These are phyloP conservation scores for Fusarium tupiense DNA, from an alignment of 2,329 filamentous ascomycete genomes.

Conservation along the genomic window DNA sequence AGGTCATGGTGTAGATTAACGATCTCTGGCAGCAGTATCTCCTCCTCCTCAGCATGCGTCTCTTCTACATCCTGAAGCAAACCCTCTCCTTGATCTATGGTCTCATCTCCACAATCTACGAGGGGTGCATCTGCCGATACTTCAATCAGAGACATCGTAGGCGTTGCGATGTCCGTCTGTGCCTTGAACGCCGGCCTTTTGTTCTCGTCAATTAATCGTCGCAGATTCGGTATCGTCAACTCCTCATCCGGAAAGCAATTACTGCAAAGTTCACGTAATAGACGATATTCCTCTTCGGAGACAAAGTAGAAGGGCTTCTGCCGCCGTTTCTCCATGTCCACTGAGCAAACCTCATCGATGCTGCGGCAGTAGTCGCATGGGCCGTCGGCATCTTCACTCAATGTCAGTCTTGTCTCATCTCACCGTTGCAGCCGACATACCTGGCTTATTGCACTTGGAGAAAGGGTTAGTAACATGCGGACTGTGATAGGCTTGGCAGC, in stretches of 20 bases:
- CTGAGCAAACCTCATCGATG: not conserved
- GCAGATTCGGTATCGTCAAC: not conserved
- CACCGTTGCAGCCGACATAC: fast-evolving
- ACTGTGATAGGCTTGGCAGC: not conserved
- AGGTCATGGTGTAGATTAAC: not conserved
- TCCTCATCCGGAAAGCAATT: not conserved
- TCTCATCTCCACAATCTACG: not conserved
- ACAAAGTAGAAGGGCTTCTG: not conserved
- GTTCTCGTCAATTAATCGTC: not conserved
- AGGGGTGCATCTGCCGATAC: not conserved
- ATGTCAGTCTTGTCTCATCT: not conserved
- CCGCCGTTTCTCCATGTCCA: not conserved
- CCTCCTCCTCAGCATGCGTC: not conserved
- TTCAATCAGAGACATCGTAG: not conserved
- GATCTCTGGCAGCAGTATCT: not conserved
- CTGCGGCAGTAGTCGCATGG: not conserved
- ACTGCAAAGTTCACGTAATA: fast-evolving
- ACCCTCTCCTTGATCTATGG: fast-evolving
- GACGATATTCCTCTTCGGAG: not conserved
- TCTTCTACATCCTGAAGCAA: fast-evolving
- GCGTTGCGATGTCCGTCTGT: fast-evolving
- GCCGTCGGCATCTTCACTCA: not conserved
- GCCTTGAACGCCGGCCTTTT: not conserved
- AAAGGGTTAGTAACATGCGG: not conserved
- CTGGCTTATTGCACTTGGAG: not conserved